Base-by-base conservation (phyloP, 2,329 filamentous ascomycete genomes). In the Penicillium sp. region DNA sequence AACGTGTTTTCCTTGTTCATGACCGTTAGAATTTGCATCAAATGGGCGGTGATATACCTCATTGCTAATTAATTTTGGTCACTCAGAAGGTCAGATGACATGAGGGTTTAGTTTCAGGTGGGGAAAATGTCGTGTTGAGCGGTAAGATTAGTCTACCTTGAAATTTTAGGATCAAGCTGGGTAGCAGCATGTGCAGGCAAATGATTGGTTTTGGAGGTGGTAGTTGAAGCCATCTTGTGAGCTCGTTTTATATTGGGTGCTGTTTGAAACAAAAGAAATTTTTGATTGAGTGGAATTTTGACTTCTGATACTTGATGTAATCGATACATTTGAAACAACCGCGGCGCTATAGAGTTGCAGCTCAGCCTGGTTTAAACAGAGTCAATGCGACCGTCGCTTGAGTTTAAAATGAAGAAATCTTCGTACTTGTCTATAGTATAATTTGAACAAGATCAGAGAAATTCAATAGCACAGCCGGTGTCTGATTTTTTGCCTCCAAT, bases 381-480 rank as follows among this genome's bases (percentile, higher is more conserved):
- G 26, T 46, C 46, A 57, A 52, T 16, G 33, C 16, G n/a, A 19
- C 28, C 40, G 38, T 45, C 38, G 6, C 46, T 58, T 14, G 56
- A 43, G 33, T 46, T 19, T 26, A 58, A 37, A 30, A 58, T 28
- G 3, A 28, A 37, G 28, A 28, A 53, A 16, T 16, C 40, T 4
- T 55, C 35, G 33, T 58, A 55, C n/a, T 19, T 45, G 1, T 57
- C 19, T 11, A 37, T 1, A 40, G 26, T 7, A 61, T 55, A 13
- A 16, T 58, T 28, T 61, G 59, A n/a, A 49, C 16, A 16, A 30
- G 38, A 58, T 63, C 54, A 10, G 55, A 63, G 55, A 63, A 60
- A 54, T 60, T 63, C 30, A 63, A 48, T 10, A 63, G 25, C 28
- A 63, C 57, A 48, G 30, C 57, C 4, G 61, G 58, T 26, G 46